Evolutionary conservation across 805 yeast genomes (phyloP).

Genomic region (Naumovozyma dairenensis): DNA sequence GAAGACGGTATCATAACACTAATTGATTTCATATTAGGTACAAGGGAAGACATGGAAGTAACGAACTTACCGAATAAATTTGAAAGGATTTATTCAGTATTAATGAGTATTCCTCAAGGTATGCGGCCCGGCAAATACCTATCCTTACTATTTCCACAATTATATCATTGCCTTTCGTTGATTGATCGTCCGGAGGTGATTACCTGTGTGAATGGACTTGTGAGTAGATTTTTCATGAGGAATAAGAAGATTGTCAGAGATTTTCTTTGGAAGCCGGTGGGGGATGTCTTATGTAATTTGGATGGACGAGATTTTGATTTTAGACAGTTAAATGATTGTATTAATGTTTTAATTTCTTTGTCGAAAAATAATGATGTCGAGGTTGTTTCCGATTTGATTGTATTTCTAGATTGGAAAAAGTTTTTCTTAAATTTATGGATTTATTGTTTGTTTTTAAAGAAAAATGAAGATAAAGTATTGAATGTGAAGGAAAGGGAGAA

Average conservation of each 20-base stretch:
- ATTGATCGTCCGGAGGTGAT: slow-evolving; percentile 53
- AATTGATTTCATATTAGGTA: slow-evolving; percentile 67
- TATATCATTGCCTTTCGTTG: slow-evolving; percentile 46
- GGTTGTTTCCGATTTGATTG: slow-evolving; percentile 27
- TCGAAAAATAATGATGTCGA: slow-evolving; percentile 36
- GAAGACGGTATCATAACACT: slow-evolving; percentile 64
- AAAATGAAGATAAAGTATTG: slow-evolving; percentile 17
- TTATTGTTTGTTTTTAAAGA: slow-evolving; percentile 29
- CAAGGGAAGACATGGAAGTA: slow-evolving; percentile 57
- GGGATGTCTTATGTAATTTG: slow-evolving; percentile 32
- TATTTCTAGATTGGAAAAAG: slow-evolving; percentile 8
- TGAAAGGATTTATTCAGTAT: slow-evolving; percentile 53
- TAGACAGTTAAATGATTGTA: slow-evolving; percentile 45
- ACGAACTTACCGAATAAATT: slow-evolving; percentile 59
- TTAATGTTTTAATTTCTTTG: slow-evolving; percentile 58
- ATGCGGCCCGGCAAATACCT: slow-evolving; percentile 44
- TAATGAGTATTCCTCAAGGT: slow-evolving; percentile 52
- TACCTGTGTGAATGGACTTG: slow-evolving; percentile 45
- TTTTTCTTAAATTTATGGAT: slow-evolving; percentile 31
- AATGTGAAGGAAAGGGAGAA: slow-evolving; percentile 3
- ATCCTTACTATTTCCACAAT: slow-evolving; percentile 49
- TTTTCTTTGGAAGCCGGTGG: slow-evolving; percentile 45
- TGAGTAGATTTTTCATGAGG: slow-evolving; percentile 41
- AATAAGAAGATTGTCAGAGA: slow-evolving; percentile 46
- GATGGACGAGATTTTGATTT: slow-evolving; percentile 34